Conservation (phyloP, 345 rosid species). For the Psidium guajava region DNA sequence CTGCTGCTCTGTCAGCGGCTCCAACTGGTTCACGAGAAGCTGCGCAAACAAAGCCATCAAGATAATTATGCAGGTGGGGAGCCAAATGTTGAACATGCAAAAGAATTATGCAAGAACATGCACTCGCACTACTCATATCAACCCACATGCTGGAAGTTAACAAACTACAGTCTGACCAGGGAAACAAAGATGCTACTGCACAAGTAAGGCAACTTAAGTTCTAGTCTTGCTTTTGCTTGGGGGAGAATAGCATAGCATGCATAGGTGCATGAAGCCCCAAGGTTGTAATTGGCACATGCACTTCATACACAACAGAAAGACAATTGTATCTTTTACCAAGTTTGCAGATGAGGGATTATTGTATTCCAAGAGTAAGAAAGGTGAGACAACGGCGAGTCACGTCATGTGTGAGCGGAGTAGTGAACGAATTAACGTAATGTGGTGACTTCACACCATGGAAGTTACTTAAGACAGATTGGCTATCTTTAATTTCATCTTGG, state of each 20-base stretch:
- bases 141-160: neutral
- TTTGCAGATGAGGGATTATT: neutral
- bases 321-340: neutral
- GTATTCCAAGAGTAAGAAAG: neutral
- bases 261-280: neutral
- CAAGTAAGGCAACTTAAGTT: neutral
- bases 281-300: neutral
- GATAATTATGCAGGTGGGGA: neutral
- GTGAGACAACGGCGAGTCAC: neutral
- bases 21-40: constrained; percentile 85
- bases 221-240: neutral
- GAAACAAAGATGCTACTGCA: neutral
- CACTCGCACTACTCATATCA: neutral
- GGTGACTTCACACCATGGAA: neutral
- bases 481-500: neutral
- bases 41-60: constrained; percentile 13
- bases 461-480: neutral
- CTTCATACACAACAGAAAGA: neutral
- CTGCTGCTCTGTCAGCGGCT: constrained; percentile 97
- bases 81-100: neutral
- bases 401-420: neutral
- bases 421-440: neutral
- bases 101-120: neutral
- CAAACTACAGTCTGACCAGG: neutral
- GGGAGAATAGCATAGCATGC: neutral